Evolutionary conservation across 1,139 yeast species (phyloP).

Genomic region (Yueomyces sp.): DNA sequence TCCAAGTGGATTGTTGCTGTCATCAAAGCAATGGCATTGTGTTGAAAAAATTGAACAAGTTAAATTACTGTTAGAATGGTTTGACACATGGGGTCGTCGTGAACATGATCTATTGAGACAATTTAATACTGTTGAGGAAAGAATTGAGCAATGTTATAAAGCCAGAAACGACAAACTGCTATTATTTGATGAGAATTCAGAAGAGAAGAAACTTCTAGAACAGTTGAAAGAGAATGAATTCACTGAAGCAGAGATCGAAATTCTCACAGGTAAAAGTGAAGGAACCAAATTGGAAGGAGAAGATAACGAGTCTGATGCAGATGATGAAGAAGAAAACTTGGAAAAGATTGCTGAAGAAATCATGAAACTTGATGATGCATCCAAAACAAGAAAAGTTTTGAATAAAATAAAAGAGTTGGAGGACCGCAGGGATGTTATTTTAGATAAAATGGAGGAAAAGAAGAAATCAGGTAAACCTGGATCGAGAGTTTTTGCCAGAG

Average conservation of each 20-base stretch:
- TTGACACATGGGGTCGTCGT: slow-evolving; percentile 65
- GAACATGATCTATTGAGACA: slow-evolving; percentile 62
- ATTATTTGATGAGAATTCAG: slow-evolving; percentile 28
- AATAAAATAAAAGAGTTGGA: slow-evolving; percentile 16
- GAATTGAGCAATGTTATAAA: slow-evolving; percentile 42
- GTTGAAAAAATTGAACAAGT: slow-evolving; percentile 49
- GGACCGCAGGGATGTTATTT: slow-evolving; percentile 14
- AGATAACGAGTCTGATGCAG: slow-evolving; percentile 7
- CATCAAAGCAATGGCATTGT: slow-evolving; percentile 57
- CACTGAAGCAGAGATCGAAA: slow-evolving; percentile 22
- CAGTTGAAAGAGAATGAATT: slow-evolving; percentile 28
- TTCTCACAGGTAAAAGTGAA: slow-evolving; percentile 7
- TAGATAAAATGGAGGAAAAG: slow-evolving; percentile 10
- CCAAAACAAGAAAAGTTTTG: slow-evolving; percentile 17
- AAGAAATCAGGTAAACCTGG: slow-evolving; percentile 10
- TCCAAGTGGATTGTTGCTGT: slow-evolving; percentile 39
- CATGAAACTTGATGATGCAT: slow-evolving; percentile 20
- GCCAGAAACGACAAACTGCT: slow-evolving; percentile 44
- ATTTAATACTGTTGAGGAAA: slow-evolving; percentile 38
- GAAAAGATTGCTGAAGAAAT: slow-evolving; percentile 24
- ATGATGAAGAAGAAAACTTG: slow-evolving; percentile 18
- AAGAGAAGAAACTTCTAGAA: slow-evolving; percentile 30
- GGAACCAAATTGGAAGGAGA: slow-evolving; percentile 18
- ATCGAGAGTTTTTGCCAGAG: slow-evolving; percentile 12
- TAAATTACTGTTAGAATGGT: slow-evolving; percentile 46